Conservation (phyloP, 2,329 filamentous ascomycete species). For the Fusarium decemcellulare region DNA sequence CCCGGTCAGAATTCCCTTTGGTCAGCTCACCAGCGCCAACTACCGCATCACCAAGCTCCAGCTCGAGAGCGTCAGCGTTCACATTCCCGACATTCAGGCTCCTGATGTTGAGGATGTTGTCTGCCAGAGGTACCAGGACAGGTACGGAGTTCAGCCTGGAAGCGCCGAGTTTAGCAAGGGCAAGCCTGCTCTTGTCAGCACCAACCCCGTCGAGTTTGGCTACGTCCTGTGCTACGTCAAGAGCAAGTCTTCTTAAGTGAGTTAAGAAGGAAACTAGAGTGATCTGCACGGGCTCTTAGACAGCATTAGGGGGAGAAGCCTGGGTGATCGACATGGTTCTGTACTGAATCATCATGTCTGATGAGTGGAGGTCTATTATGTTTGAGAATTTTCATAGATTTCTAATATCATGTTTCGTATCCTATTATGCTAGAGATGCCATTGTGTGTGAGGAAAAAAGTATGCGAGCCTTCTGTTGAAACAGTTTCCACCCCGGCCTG, state of each 20-base stretch:
- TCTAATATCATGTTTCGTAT: neutral
- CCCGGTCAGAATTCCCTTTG: conserved; percentile 29
- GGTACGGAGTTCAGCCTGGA: conserved; percentile 31
- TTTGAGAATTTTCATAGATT: neutral
- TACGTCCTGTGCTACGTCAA: conserved; percentile 31
- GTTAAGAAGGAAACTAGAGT: neutral
- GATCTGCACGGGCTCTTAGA: neutral
- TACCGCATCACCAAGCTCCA: conserved; percentile 27
- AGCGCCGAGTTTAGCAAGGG: conserved; percentile 25
- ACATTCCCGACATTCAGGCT: conserved; percentile 14
- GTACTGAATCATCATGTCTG: too few relatives aligned
- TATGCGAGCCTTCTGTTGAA: too few relatives aligned
- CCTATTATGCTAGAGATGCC: too few relatives aligned
- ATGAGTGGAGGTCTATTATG: neutral
- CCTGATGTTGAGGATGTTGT: conserved; percentile 20
- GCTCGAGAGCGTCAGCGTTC: conserved; percentile 18
- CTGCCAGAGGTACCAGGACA: conserved; percentile 33
- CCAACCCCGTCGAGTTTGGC: conserved; percentile 36
- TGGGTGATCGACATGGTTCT: neutral
- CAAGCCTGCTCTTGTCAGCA: conserved; percentile 29
- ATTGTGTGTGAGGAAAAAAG: too few relatives aligned
- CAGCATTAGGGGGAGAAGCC: neutral
- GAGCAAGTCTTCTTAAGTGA: conserved; percentile 11
- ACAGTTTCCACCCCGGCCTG: too few relatives aligned
- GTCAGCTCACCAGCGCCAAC: conserved; percentile 29